Evolutionary conservation across 352 stramenopile genomes (phyloP).

Genomic region (Phytophthora gonapodyides): DNA sequence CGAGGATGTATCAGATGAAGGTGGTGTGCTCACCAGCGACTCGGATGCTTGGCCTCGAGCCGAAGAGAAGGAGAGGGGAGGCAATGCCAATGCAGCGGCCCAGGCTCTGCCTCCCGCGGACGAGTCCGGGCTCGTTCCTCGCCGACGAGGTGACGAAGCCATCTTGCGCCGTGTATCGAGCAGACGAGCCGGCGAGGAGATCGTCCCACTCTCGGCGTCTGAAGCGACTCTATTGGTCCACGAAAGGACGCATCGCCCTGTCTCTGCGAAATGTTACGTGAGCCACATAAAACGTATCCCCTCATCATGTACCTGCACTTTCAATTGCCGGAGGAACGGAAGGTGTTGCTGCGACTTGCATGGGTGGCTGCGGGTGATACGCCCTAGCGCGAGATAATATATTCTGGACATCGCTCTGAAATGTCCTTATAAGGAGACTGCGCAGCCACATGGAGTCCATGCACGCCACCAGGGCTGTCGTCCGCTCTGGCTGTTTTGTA

Average conservation of each 20-base stretch:
- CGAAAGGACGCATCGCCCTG: constrained; percentile 20
- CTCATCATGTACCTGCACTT: constrained; percentile 5
- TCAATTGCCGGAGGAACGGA: not conserved
- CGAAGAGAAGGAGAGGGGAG: constrained; percentile 3
- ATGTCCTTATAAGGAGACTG: constrained; percentile 21
- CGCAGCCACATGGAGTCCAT: not conserved
- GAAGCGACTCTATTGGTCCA: constrained; percentile 20
- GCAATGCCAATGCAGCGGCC: constrained; percentile 2
- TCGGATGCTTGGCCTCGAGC: not conserved
- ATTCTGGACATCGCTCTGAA: constrained; percentile 17
- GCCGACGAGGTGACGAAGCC: constrained; percentile 25
- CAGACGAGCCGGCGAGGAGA: not conserved
- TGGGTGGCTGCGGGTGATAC: not conserved
- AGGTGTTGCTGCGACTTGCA: no score
- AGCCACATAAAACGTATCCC: constrained; percentile 17
- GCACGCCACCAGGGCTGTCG: constrained; percentile 15
- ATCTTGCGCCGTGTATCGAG: not conserved
- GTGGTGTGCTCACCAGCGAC: no score
- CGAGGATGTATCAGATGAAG: constrained; percentile 14
- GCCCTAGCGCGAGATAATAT: constrained; percentile 15
- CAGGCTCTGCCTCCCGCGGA: constrained; percentile 5
- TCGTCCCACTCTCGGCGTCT: not conserved
- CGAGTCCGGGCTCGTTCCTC: constrained; percentile 34
- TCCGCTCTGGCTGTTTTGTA: constrained; percentile 18
- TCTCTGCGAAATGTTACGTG: constrained; percentile 10